Conservation (phyloP, 2,329 filamentous ascomycete genomes). For the Cladosporium oxysporum region DNA sequence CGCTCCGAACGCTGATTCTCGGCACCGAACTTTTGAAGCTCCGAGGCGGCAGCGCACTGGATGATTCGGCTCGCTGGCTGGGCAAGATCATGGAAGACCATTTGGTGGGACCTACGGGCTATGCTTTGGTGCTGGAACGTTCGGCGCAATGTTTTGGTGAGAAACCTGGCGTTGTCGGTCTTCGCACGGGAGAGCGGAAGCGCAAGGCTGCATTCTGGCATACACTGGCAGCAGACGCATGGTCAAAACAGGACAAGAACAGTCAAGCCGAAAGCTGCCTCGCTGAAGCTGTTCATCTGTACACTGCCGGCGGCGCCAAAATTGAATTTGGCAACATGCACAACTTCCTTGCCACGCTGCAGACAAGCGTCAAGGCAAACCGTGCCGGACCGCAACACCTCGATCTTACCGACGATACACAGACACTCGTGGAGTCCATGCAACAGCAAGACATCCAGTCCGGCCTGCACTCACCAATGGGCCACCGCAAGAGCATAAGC, state of each 20-base stretch:
- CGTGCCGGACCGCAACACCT: slow-evolving; percentile 39
- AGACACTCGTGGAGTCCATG: slow-evolving; percentile 33
- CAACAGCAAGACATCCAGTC: slow-evolving; percentile 38
- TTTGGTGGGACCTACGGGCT: slow-evolving; percentile 72
- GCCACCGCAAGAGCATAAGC: slow-evolving; percentile 48
- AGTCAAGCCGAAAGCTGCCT: slow-evolving; percentile 78
- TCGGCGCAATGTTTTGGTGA: slow-evolving; percentile 81
- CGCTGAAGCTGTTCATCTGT: slow-evolving; percentile 63
- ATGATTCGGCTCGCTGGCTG: slow-evolving; percentile 86
- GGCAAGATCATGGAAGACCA: slow-evolving; percentile 76
- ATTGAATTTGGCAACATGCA: slow-evolving; percentile 54
- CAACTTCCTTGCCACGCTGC: slow-evolving; percentile 66
- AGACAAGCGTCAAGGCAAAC: slow-evolving; percentile 58
- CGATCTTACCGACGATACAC: slow-evolving; percentile 43
- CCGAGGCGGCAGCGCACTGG: slow-evolving; percentile 75
- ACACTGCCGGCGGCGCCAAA: slow-evolving; percentile 41
- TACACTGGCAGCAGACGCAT: slow-evolving; percentile 77
- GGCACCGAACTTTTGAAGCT: slow-evolving; percentile 80
- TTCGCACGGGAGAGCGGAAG: slow-evolving; percentile 68
- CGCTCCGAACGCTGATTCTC: slow-evolving; percentile 74
- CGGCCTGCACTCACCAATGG: slow-evolving; percentile 26
- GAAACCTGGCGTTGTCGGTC: slow-evolving; percentile 66
- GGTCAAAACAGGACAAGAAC: slow-evolving; percentile 75
- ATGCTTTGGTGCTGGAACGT: slow-evolving; percentile 82
- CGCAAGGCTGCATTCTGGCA: slow-evolving; percentile 91